Conservation (phyloP, 345 rosid species). For the Fremontodendron californicum region DNA sequence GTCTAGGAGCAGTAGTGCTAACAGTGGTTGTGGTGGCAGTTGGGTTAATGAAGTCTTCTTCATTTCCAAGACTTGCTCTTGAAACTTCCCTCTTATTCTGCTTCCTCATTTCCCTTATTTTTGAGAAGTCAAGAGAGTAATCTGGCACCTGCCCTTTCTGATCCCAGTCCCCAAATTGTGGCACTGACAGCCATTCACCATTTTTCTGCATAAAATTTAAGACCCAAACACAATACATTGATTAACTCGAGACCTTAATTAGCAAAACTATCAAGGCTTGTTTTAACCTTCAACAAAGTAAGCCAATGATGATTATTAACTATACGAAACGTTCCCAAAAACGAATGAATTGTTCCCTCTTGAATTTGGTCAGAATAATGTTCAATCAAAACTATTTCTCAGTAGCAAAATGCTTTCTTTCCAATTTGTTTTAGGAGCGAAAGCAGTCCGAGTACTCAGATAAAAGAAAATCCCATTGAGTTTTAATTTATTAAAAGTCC, state of each 20-base stretch:
- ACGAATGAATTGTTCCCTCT: not conserved
- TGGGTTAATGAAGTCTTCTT: constrained; percentile 74
- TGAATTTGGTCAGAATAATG: not conserved
- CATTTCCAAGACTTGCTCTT: constrained; percentile 95
- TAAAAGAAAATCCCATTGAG: not conserved
- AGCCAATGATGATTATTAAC: not conserved
- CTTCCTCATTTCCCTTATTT: constrained; percentile 93
- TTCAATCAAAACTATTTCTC: no score
- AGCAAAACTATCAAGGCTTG: not conserved
- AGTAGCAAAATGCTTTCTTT: no score
- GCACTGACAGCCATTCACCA: constrained; percentile 89
- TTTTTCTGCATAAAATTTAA: constrained; percentile 51
- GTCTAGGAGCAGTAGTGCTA: constrained; percentile 28
- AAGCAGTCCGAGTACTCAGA: no score
- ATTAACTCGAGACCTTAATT: not conserved
- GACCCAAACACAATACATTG: not conserved
- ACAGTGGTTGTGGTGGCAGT: constrained; percentile 41
- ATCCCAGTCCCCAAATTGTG: constrained; percentile 99
- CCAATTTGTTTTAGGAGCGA: no score
- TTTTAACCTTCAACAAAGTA: not conserved
- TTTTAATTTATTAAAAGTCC: not conserved
- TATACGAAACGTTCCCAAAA: not conserved
- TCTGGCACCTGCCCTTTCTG: constrained; percentile 88
- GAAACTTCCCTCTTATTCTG: constrained; percentile 88
- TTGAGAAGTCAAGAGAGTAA: constrained; percentile 86